These are phyloP conservation scores for Mucor racemosus DNA, from an alignment of 371 early-diverging fungal species.

Conservation along the genomic window DNA sequence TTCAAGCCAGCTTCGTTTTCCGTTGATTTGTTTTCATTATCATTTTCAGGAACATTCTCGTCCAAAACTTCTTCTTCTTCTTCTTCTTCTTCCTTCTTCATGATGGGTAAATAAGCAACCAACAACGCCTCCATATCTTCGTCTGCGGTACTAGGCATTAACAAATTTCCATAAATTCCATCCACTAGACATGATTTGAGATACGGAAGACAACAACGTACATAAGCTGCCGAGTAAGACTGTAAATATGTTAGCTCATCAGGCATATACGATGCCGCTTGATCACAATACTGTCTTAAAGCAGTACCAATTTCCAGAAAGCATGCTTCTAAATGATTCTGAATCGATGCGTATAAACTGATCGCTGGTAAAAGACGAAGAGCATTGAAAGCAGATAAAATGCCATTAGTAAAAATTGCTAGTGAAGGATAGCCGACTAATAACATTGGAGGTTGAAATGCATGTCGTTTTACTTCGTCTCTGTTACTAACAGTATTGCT, in stretches of 20 bases:
- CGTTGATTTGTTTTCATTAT: no score
- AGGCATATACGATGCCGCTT: conserved; percentile 26
- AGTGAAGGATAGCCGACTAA: conserved; percentile 74
- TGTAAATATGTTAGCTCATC: conserved; percentile 30
- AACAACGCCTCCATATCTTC: conserved; percentile 34
- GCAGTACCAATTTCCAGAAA: conserved; percentile 46
- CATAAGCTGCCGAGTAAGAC: conserved; percentile 48
- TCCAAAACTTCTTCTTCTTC: neutral
- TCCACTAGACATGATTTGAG: conserved; percentile 45
- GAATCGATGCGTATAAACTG: conserved; percentile 28
- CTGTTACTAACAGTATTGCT: conserved; percentile 24
- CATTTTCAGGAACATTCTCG: neutral
- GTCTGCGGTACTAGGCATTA: conserved; percentile 11
- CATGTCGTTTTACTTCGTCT: conserved; percentile 18
- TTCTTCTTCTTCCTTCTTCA: conserved; percentile 9
- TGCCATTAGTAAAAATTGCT: conserved; percentile 72
- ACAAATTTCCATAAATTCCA: conserved; percentile 47
- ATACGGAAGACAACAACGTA: conserved; percentile 51
- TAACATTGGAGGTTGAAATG: conserved; percentile 55
- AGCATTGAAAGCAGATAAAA: conserved; percentile 68
- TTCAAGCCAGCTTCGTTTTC: neutral
- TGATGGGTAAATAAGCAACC: conserved; percentile 25
- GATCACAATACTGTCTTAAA: conserved; percentile 51
- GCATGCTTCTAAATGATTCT: conserved; percentile 38
- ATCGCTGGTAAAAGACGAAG: conserved; percentile 69